phyloP scores from a whole-genome alignment of 441 rosid species.

The Daphne laureola region DNA sequence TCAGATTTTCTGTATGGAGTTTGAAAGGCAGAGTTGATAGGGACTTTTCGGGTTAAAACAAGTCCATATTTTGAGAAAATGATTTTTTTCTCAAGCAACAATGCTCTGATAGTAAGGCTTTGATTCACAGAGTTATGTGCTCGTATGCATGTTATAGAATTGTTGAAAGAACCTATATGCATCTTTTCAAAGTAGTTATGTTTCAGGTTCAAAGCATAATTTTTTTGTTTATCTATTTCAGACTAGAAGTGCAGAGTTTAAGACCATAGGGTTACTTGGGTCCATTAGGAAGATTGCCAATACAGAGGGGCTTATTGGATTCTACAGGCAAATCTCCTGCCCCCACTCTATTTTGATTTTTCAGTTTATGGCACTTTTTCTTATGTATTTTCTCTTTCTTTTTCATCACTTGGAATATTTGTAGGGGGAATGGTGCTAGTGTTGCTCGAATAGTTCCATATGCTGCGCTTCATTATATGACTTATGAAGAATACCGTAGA shows the following conservation, averaged over 20 bases:
- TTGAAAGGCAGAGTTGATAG: too few relatives aligned
- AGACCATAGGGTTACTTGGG: slow-evolving; percentile 53
- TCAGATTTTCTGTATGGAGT: too few relatives aligned
- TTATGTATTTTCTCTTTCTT: background rate
- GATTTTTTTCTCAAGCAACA: too few relatives aligned
- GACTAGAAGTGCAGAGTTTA: slow-evolving; percentile 85
- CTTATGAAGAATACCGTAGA: slow-evolving; percentile 84
- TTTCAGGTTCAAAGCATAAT: slow-evolving; percentile 10
- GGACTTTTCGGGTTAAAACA: too few relatives aligned
- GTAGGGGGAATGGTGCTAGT: slow-evolving; percentile 88
- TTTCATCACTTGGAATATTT: slow-evolving; percentile 12
- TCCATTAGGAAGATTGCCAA: slow-evolving; percentile 63
- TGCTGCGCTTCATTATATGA: slow-evolving; percentile 92
- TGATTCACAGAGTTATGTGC: too few relatives aligned
- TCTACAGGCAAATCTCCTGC: slow-evolving; percentile 52
- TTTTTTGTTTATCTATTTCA: slow-evolving; percentile 27
- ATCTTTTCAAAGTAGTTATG: too few relatives aligned
- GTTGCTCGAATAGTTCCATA: slow-evolving; percentile 88
- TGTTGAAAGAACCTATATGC: too few relatives aligned
- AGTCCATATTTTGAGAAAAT: too few relatives aligned
- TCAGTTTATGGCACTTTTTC: slow-evolving; percentile 4
- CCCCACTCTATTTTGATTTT: slow-evolving; percentile 11
- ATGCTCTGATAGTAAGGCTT: too few relatives aligned
- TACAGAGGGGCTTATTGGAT: slow-evolving; percentile 81
- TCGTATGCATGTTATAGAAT: too few relatives aligned